Evolutionary conservation across 441 rosid species (phyloP), one percentile per base, ranked within the genome.

Genomic region (Populus trichocarpa): DNA sequence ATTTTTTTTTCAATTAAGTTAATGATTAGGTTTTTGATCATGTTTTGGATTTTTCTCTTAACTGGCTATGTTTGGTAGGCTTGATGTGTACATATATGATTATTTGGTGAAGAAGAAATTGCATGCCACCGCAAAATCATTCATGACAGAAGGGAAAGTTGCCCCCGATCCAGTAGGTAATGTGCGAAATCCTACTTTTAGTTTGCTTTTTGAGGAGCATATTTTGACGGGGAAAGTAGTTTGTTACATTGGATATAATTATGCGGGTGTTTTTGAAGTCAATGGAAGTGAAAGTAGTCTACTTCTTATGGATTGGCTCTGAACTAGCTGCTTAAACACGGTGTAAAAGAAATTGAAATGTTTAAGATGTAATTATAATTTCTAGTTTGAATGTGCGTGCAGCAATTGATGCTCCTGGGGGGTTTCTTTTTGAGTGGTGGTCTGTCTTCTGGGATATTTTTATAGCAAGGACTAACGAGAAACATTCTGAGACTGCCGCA

Each of bases 341-440:
- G 57, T 46, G 57, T 46, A 46, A 46, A 13, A 46, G 57, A 46
- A 46, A 46, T 5, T 46, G 57, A 14, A 46, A 46, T 46, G 57
- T 46, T 14, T 46, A 25, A 18, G 1, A 46, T 85, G 36, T 12
- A 76, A 64, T 16, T 35, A 22, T 70, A 69, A 30, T 63, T n/a
- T 32, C 68, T 67, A 38, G 22, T 64, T 76, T 67, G 59, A 66
- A 67, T 6, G n/a, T n/a, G n/a, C n/a, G 71, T 78, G 57, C 84
- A 90, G 91, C 90, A 72, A 87, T 90, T 61, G 89, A 90, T 79
- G 86, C 89, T n/a, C 89, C 90, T 35, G 89, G 86, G 28, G 91
- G 93, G 61, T 90, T 90, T 80, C 84, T 90, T 32, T 85, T 84
- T 10, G 93, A 90, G 79, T 88, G 93, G 93, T 90, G 93, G 91